Conservation (phyloP, 768 basidiomycete species). For the Pisolithus sp. region DNA sequence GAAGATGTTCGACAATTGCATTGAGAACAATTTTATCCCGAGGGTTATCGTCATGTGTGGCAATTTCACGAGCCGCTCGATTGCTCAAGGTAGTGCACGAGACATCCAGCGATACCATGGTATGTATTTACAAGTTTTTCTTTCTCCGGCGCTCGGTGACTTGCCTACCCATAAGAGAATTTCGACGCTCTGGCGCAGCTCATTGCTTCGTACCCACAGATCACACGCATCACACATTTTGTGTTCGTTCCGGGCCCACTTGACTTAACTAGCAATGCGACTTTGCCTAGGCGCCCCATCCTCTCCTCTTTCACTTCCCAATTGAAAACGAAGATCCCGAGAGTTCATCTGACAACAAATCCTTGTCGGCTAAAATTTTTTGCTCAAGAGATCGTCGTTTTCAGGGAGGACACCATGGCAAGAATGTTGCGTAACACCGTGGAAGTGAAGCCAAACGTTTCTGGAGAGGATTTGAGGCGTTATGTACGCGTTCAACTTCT, state of each 20-base stretch:
- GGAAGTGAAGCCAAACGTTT: constrained; percentile 75
- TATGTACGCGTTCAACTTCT: constrained; percentile 52
- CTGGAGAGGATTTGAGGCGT: constrained; percentile 77
- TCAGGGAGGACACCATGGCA: constrained; percentile 89
- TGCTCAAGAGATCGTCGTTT: constrained; percentile 91
- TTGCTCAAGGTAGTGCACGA: constrained; percentile 69
- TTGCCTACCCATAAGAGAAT: constrained; percentile 49
- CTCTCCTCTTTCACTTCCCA: constrained; percentile 68
- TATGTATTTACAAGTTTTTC: constrained; percentile 19
- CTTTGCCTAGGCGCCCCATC: constrained; percentile 76
- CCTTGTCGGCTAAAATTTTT: constrained; percentile 95
- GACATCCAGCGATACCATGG: constrained; percentile 86
- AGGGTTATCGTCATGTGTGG: constrained; percentile 90
- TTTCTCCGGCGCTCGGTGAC: not conserved
- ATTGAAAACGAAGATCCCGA: constrained; percentile 67
- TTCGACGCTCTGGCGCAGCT: constrained; percentile 86
- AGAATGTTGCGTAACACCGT: constrained; percentile 90
- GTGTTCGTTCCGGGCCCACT: constrained; percentile 92
- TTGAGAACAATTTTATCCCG: constrained; percentile 82
- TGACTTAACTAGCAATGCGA: constrained; percentile 77
- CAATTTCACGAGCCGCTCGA: constrained; percentile 84
- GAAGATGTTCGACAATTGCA: constrained; percentile 85
- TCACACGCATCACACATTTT: constrained; percentile 79
- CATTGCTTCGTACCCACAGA: constrained; percentile 71
- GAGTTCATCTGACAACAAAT: constrained; percentile 79